phyloP scores from a whole-genome alignment of 2,329 filamentous ascomycete genomes.

The Pyrenophora seminiperda region DNA sequence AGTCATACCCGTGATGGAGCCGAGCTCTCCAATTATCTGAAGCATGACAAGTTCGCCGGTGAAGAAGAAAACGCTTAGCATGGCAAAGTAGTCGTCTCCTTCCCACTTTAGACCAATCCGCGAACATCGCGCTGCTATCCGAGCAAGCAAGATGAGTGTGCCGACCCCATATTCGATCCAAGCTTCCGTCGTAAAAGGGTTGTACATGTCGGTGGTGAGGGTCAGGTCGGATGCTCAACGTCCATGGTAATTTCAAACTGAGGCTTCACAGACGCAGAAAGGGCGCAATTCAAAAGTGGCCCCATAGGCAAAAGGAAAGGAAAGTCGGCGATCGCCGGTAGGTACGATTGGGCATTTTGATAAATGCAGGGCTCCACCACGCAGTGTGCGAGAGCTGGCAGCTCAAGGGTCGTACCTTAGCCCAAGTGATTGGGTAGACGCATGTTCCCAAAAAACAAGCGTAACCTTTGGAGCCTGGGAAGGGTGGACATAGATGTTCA shows the following conservation, averaged over 20 bases:
- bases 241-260: background rate
- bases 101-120: slow-evolving; percentile 13
- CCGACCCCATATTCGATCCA: slow-evolving; percentile 19
- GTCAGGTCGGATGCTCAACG: background rate
- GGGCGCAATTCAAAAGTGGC: too few species aligned
- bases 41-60: slow-evolving; percentile 14
- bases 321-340: too few species aligned
- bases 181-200: slow-evolving; percentile 12
- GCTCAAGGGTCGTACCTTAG: too few species aligned
- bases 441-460: too few species aligned
- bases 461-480: too few species aligned
- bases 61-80: slow-evolving; percentile 13
- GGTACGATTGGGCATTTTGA: too few species aligned
- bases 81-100: slow-evolving; percentile 18
- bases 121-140: slow-evolving; percentile 10
- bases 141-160: slow-evolving; percentile 9
- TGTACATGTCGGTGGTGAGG: slow-evolving; percentile 1
- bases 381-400: too few species aligned
- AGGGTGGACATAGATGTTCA: too few species aligned
- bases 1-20: slow-evolving; percentile 16
- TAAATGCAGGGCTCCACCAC: too few species aligned
- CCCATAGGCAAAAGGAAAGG: too few species aligned
- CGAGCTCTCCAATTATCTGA: slow-evolving; percentile 13
- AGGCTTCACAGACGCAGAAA: too few species aligned
- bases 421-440: too few species aligned